Evolutionary conservation across 371 early-diverging fungal species (phyloP).

Genomic region (Lichtheimia hyalospora): DNA sequence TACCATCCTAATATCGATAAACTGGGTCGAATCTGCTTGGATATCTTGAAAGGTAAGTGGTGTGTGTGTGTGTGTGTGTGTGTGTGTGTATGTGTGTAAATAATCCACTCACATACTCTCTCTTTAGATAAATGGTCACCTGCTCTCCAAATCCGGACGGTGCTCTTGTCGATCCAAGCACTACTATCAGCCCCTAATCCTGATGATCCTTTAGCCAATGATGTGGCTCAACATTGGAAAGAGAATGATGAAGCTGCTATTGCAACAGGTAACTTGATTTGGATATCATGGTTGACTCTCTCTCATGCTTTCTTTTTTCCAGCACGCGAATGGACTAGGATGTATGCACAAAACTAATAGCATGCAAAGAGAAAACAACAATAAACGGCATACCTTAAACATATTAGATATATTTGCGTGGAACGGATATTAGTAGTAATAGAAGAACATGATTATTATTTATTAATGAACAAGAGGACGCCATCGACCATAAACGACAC

Average conservation of each 20-base stretch:
- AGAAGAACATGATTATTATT: no score
- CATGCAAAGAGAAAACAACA: no score
- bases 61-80: background rate
- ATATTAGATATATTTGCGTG: no score
- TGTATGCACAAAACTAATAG: constrained; percentile 20
- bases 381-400: no score
- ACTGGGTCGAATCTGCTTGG: constrained; percentile 98
- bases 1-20: constrained; percentile 99
- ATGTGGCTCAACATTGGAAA: constrained; percentile 99
- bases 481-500: background rate
- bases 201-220: constrained; percentile 97
- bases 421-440: no score
- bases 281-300: background rate
- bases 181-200: constrained; percentile 98
- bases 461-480: no score
- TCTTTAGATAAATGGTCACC: constrained; percentile 97
- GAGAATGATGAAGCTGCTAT: constrained; percentile 93
- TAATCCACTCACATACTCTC: background rate
- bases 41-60: constrained; percentile 92
- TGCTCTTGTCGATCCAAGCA: constrained; percentile 98
- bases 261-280: constrained; percentile 71
- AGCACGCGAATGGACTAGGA: constrained; percentile 25
- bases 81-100: background rate
- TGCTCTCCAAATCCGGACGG: constrained; percentile 96
- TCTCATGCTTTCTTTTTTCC: background rate